These are phyloP conservation scores for Aspergillus mulundensis DNA, from an alignment of 495 filamentous ascomycete species.

Conservation along the genomic window DNA sequence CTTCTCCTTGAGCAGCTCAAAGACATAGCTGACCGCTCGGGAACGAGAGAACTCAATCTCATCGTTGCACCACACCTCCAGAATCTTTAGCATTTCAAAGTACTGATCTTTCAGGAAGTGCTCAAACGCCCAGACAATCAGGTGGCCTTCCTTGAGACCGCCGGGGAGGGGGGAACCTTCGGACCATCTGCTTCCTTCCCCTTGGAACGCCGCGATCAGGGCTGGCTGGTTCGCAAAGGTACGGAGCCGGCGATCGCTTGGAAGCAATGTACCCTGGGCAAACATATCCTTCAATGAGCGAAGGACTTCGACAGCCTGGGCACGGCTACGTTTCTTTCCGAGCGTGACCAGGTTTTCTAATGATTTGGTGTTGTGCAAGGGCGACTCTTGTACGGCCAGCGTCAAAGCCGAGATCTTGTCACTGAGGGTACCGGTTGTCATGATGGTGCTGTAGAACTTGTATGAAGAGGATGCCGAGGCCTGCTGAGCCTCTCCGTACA, in stretches of 20 bases:
- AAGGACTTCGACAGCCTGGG: conserved; percentile 89
- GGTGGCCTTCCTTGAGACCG: conserved; percentile 63
- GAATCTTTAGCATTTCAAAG: conserved; percentile 83
- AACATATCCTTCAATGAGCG: conserved; percentile 91
- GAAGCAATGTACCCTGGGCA: conserved; percentile 79
- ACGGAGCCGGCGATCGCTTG: conserved; percentile 72
- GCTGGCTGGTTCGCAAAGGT: conserved; percentile 76
- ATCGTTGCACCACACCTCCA: conserved; percentile 89
- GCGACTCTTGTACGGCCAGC: conserved; percentile 89
- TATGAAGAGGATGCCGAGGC: conserved; percentile 69
- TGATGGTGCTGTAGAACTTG: conserved; percentile 93
- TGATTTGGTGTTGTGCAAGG: conserved; percentile 83
- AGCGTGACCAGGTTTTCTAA: conserved; percentile 77
- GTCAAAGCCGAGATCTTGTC: conserved; percentile 96
- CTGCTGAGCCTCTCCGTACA: conserved; percentile 53
- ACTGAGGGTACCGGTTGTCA: conserved; percentile 90
- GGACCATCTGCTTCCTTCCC: conserved; percentile 56
- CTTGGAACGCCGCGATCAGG: conserved; percentile 63
- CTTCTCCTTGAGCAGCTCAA: conserved; percentile 86
- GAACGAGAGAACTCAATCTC: conserved; percentile 88
- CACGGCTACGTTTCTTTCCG: conserved; percentile 83
- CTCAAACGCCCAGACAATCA: conserved; percentile 89
- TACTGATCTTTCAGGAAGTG: conserved; percentile 89
- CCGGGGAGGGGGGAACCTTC: conserved; percentile 63
- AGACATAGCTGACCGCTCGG: conserved; percentile 82